Evolutionary conservation across 2,329 filamentous ascomycete genomes (phyloP).

Genomic region (Colletotrichum trifolii): DNA sequence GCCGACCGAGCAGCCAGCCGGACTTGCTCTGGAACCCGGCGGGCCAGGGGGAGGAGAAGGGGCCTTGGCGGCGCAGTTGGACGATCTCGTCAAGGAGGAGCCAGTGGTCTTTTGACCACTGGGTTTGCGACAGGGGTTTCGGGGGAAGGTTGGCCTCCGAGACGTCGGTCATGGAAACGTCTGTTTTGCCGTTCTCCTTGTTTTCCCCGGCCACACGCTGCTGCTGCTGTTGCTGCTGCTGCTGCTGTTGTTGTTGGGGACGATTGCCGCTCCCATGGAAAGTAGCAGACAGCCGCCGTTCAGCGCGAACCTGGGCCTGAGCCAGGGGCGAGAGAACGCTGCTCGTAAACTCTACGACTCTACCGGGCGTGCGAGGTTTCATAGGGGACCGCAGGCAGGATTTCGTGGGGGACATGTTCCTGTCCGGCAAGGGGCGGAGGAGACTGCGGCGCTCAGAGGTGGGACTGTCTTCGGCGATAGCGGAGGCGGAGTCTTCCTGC

Average conservation of each 20-base stretch:
- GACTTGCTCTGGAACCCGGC: constrained; percentile 43
- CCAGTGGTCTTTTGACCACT: constrained; percentile 66
- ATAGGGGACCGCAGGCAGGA: constrained; percentile 67
- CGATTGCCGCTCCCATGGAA: constrained; percentile 1
- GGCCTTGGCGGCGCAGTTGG: constrained; percentile 57
- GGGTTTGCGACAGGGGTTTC: constrained; percentile 50
- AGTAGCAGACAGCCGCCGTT: constrained; percentile 21
- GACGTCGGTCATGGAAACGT: constrained; percentile 34
- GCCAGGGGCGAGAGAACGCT: constrained; percentile 59
- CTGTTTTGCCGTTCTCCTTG: constrained; percentile 48
- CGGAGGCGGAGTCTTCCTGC: constrained; percentile 52
- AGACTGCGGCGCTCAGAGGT: constrained; percentile 46
- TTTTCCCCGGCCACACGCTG: constrained; percentile 38
- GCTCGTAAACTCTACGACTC: constrained; percentile 68
- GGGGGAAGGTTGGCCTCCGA: not conserved
- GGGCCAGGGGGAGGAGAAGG: constrained; percentile 50
- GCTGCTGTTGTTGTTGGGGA: constrained; percentile 28
- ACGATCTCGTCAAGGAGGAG: constrained; percentile 62
- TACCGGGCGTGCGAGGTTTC: constrained; percentile 68
- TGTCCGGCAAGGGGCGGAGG: constrained; percentile 61
- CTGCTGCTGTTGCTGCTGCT: constrained; percentile 14
- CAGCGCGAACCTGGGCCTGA: constrained; percentile 46
- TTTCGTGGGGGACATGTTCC: constrained; percentile 65
- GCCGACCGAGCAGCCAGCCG: constrained; percentile 58
- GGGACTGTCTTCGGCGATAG: constrained; percentile 50